Percentiles rank a stretch among this genome's conserved stretches.
These are phyloP conservation scores for Aotearoamyces nothofagi DNA, from an alignment of 2,329 filamentous ascomycete genomes.

Conservation along the genomic window DNA sequence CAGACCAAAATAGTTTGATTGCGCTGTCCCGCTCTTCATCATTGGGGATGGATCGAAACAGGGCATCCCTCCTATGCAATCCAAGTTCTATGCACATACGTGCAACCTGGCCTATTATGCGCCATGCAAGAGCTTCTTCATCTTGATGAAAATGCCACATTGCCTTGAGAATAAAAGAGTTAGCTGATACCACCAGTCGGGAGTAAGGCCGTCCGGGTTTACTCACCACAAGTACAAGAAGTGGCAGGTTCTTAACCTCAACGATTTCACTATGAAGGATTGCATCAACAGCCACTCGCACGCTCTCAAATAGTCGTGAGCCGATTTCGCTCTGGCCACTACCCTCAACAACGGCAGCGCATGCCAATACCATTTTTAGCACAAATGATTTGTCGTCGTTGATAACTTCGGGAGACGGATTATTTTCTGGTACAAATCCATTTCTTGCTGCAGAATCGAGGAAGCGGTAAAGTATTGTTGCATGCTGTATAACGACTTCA, in stretches of 20 bases:
- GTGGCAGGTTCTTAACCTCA: conserved; percentile 40
- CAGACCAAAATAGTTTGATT: conserved; percentile 68
- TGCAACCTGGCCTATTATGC: conserved; percentile 69
- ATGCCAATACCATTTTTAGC: conserved; percentile 74
- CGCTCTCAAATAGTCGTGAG: conserved; percentile 57
- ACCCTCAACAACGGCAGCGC: conserved; percentile 61
- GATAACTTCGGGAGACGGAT: conserved; percentile 22
- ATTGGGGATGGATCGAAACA: conserved; percentile 50
- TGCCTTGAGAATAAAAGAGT: conserved; percentile 26
- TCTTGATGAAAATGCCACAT: conserved; percentile 76
- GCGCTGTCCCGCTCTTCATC: conserved; percentile 53
- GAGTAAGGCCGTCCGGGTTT: conserved; percentile 29
- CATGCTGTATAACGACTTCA: conserved; percentile 53
- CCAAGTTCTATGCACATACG: conserved; percentile 70
- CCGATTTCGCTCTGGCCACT: conserved; percentile 66
- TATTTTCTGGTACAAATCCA: conserved; percentile 36
- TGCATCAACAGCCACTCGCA: conserved; percentile 55
- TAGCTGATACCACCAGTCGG: conserved; percentile 26
- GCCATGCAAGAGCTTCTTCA: conserved; percentile 76
- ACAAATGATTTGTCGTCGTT: conserved; percentile 51
- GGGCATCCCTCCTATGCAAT: conserved; percentile 63
- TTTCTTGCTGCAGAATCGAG: conserved; percentile 50
- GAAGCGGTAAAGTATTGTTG: conserved; percentile 53
- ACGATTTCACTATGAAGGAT: conserved; percentile 36
- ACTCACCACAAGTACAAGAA: conserved; percentile 42